Conservation (phyloP, 2,329 filamentous ascomycete species). For the Xylariaceae sp. region DNA sequence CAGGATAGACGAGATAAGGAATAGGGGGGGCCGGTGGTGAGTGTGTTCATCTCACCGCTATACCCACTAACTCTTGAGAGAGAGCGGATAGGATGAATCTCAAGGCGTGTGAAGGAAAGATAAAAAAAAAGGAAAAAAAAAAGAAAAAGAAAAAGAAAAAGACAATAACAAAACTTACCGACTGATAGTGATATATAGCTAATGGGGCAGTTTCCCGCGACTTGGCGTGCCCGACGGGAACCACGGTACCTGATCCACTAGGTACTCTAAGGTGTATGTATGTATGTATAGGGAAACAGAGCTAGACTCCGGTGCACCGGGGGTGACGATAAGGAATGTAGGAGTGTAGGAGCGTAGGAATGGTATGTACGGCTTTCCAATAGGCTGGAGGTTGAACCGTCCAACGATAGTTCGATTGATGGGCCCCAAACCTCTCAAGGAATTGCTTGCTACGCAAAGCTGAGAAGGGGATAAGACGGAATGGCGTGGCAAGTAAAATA, state of each 20-base stretch:
- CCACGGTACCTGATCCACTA: neutral
- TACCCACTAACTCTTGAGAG: neutral
- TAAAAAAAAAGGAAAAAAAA: neutral
- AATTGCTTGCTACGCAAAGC: neutral
- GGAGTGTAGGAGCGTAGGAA: neutral
- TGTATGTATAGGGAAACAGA: neutral
- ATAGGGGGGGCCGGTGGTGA: neutral
- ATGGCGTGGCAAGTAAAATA: neutral
- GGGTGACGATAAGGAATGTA: neutral
- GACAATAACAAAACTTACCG: slow-evolving; percentile 12
- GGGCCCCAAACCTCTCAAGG: neutral
- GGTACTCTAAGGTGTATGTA: too few relatives aligned
- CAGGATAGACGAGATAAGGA: slow-evolving; percentile 7
- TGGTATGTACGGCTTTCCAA: slow-evolving; percentile 5
- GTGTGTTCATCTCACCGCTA: neutral
- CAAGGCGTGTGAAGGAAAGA: neutral
- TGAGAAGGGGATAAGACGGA: neutral
- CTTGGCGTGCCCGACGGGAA: slow-evolving; percentile 6
- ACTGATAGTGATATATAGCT: slow-evolving; percentile 11
- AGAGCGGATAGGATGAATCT: neutral
- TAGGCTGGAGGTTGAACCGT: neutral
- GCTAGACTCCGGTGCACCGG: neutral
- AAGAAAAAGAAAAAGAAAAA: slow-evolving; percentile 12
- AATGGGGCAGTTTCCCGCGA: slow-evolving; percentile 2
- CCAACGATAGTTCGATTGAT: neutral